Conservation (phyloP, 1,284 basidiomycete genomes). For the Rhodotorula sp. region DNA sequence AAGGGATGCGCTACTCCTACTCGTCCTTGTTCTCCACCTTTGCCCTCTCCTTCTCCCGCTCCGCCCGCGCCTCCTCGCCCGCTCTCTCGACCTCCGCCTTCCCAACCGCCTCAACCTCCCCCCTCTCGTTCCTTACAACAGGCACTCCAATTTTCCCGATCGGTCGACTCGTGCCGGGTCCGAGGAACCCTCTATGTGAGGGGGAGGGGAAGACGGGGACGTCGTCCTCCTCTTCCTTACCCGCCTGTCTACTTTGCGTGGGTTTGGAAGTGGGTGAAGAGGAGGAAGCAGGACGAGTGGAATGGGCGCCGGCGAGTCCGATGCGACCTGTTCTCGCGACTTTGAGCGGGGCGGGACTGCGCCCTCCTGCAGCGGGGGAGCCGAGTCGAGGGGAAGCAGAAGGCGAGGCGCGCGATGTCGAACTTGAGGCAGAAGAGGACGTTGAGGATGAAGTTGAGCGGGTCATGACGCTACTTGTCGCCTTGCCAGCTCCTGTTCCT, state of each 20-base stretch:
- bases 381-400: too few species aligned
- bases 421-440: too few species aligned
- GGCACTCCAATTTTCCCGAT: constrained; percentile 25
- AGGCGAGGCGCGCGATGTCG: too few species aligned
- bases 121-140: neutral
- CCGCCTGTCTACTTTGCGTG: too few species aligned
- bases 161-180: constrained; percentile 2
- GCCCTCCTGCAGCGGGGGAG: too few species aligned
- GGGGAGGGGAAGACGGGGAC: constrained; percentile 16
- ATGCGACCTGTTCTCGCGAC: constrained; percentile 7
- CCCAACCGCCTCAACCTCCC: neutral
- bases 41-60: neutral
- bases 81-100: constrained; percentile 2
- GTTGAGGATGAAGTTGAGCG: too few species aligned
- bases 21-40: too few species aligned
- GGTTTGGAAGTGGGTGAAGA: neutral
- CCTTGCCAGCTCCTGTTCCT: too few species aligned
- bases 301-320: constrained; percentile 16
- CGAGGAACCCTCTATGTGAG: neutral
- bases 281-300: neutral
- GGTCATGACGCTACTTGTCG: neutral
- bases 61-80: neutral
- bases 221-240: neutral
- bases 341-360: neutral
- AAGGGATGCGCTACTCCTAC: neutral